Conservation (phyloP, 352 stramenopile species). For the Globisporangium rhizosaccharum region DNA sequence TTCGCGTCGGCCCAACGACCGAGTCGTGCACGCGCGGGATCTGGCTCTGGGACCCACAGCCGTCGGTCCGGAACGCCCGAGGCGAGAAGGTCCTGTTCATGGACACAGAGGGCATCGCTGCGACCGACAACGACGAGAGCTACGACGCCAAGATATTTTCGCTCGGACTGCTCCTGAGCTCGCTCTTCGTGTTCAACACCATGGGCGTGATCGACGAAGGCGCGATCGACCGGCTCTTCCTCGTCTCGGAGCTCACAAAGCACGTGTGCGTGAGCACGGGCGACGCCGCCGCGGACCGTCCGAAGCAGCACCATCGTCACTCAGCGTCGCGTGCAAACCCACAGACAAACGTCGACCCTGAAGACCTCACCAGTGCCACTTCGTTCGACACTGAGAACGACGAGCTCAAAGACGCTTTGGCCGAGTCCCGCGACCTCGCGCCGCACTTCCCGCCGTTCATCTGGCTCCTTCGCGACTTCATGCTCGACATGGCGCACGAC, state of each 20-base stretch:
- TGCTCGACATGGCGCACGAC: slow-evolving; percentile 74
- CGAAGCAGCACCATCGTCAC: not conserved
- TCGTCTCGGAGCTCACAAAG: slow-evolving; percentile 83
- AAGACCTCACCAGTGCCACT: slow-evolving; percentile 4
- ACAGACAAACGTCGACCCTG: not conserved
- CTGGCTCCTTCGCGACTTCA: slow-evolving; percentile 79
- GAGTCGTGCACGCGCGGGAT: slow-evolving; percentile 84
- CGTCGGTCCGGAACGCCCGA: slow-evolving; percentile 44
- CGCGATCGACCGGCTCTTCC: slow-evolving; percentile 77
- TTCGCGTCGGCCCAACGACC: slow-evolving; percentile 74
- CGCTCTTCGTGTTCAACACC: slow-evolving; percentile 84
- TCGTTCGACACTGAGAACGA: not conserved
- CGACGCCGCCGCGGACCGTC: slow-evolving; percentile 11
- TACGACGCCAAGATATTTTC: slow-evolving; percentile 89
- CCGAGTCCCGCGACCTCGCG: slow-evolving; percentile 49
- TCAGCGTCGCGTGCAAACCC: not conserved
- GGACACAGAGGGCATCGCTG: slow-evolving; percentile 83
- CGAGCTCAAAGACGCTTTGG: slow-evolving; percentile 20
- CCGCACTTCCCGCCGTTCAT: slow-evolving; percentile 81
- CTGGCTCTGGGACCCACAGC: slow-evolving; percentile 73
- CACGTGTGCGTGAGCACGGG: slow-evolving; percentile 62
- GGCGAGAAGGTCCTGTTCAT: slow-evolving; percentile 74
- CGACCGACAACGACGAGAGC: slow-evolving; percentile 82
- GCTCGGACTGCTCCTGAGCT: slow-evolving; percentile 71
- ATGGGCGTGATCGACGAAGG: slow-evolving; percentile 87